A percentile compares a stretch with the other conserved stretches of the same genome.
Conservation (phyloP, 495 filamentous ascomycete genomes). For the Annulohypoxylon nitens region DNA sequence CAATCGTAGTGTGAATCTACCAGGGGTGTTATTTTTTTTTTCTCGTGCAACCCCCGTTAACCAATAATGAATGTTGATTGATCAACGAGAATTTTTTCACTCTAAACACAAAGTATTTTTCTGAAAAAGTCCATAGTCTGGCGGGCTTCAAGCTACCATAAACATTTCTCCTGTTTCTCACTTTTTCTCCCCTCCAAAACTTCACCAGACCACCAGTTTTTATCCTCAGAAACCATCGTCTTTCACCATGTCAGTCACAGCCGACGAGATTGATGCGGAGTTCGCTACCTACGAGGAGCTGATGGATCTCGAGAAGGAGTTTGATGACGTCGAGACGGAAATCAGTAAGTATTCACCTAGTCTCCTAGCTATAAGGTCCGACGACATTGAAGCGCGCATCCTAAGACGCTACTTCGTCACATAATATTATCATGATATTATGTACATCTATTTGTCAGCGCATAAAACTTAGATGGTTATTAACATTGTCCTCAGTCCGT, state of each 20-base stretch:
- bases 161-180: not conserved
- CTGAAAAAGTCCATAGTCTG: slow-evolving; percentile 6
- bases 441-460: not conserved
- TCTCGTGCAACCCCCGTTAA: slow-evolving; percentile 6
- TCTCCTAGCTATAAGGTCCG: not conserved
- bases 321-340: slow-evolving; percentile 76
- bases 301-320: slow-evolving; percentile 74
- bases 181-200: slow-evolving; percentile 5
- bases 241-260: slow-evolving; percentile 51
- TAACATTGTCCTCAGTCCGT: slow-evolving; percentile 62
- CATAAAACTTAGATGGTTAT: slow-evolving; percentile 6
- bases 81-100: slow-evolving; percentile 44
- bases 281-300: slow-evolving; percentile 68
- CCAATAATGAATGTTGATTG: slow-evolving; percentile 37
- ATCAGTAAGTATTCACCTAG: slow-evolving; percentile 68
- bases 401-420: not conserved
- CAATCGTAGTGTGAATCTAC: not conserved
- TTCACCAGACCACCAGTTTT: not conserved
- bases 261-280: slow-evolving; percentile 58
- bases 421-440: not conserved
- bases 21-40: slow-evolving; percentile 3
- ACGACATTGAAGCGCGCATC: not conserved
- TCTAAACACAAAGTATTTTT: slow-evolving; percentile 20
- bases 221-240: not conserved
- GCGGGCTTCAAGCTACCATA: not conserved